These are phyloP conservation scores for Septoria petroselini DNA, from an alignment of 2,329 filamentous ascomycete species.

Conservation along the genomic window DNA sequence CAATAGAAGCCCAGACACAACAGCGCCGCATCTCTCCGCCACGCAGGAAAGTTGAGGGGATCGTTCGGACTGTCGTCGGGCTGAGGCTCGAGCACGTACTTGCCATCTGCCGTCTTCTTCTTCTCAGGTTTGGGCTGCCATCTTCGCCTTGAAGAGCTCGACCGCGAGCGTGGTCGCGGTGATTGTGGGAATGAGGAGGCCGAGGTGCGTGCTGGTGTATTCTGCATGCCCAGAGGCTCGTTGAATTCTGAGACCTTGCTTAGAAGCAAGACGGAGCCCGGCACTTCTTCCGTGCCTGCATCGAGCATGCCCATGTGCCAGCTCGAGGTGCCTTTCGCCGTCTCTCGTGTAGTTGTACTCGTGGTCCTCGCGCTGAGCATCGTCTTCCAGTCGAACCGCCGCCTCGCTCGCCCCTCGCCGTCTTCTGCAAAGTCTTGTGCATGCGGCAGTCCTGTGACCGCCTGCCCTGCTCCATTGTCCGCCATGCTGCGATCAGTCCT, in stretches of 20 bases:
- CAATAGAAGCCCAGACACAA: constrained; percentile 86
- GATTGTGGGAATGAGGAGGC: constrained; percentile 53
- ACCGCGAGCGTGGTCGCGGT: constrained; percentile 27
- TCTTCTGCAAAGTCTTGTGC: background rate
- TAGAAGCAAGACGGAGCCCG: constrained; percentile 62
- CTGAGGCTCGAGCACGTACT: constrained; percentile 85
- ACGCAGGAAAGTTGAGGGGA: constrained; percentile 84
- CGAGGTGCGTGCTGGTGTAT: constrained; percentile 61
- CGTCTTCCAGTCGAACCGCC: constrained; percentile 26
- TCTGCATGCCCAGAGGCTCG: constrained; percentile 59
- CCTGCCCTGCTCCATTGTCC: background rate
- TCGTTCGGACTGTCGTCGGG: constrained; percentile 89
- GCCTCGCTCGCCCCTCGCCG: constrained; percentile 21
- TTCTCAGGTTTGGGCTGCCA: constrained; percentile 41
- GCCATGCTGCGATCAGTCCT: background rate
- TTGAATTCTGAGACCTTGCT: constrained; percentile 56
- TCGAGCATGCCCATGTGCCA: constrained; percentile 77
- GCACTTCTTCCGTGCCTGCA: constrained; percentile 76
- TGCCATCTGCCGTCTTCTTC: constrained; percentile 77
- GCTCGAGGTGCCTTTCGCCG: constrained; percentile 24
- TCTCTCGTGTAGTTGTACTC: background rate
- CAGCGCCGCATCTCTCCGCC: constrained; percentile 75
- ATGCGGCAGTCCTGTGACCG: background rate
- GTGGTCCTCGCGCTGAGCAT: constrained; percentile 21
- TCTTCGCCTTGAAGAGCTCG: constrained; percentile 13